phyloP scores from a whole-genome alignment of 108 stramenopile species.

The Skeletonema tropicum region DNA sequence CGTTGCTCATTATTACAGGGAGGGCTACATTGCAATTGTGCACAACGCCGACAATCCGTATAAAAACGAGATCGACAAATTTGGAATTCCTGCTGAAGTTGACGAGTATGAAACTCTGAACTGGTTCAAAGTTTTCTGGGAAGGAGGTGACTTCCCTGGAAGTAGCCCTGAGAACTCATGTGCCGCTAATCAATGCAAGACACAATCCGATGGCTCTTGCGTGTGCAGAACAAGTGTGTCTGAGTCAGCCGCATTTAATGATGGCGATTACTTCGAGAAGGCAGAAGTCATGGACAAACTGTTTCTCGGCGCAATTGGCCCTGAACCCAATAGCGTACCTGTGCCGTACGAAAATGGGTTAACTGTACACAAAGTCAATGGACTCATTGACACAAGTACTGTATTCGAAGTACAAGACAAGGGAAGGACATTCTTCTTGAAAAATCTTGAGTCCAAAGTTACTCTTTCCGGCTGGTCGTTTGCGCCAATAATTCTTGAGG shows the following conservation, averaged over 20 bases:
- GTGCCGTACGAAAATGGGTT: conserved; percentile 17
- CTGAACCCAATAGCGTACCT: conserved; percentile 18
- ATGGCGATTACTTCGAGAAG: not conserved
- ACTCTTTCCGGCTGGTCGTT: conserved; percentile 34
- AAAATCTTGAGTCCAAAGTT: conserved; percentile 56
- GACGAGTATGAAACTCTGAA: conserved; percentile 41
- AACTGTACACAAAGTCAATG: conserved; percentile 25
- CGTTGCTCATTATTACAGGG: conserved; percentile 4
- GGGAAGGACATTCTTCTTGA: conserved; percentile 47
- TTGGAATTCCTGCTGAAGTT: conserved; percentile 37
- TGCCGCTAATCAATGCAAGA: conserved; percentile 31
- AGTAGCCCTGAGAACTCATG: conserved; percentile 36
- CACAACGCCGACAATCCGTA: conserved; percentile 36
- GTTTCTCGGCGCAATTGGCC: conserved; percentile 43
- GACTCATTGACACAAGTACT: conserved; percentile 38
- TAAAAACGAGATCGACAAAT: not conserved
- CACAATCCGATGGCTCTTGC: conserved; percentile 41
- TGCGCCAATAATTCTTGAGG: conserved; percentile 31
- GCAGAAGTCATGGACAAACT: conserved; percentile 33
- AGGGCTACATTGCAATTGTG: conserved; percentile 60
- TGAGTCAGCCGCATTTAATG: conserved; percentile 47
- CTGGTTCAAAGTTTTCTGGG: conserved; percentile 55
- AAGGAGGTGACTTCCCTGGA: conserved; percentile 38
- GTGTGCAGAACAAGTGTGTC: conserved; percentile 51
- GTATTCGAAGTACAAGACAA: conserved; percentile 60